A percentile compares a stretch with the other conserved stretches of the same genome.
These are phyloP conservation scores for Botryotinia convoluta DNA, from an alignment of 2,329 filamentous ascomycete species.

Conservation along the genomic window DNA sequence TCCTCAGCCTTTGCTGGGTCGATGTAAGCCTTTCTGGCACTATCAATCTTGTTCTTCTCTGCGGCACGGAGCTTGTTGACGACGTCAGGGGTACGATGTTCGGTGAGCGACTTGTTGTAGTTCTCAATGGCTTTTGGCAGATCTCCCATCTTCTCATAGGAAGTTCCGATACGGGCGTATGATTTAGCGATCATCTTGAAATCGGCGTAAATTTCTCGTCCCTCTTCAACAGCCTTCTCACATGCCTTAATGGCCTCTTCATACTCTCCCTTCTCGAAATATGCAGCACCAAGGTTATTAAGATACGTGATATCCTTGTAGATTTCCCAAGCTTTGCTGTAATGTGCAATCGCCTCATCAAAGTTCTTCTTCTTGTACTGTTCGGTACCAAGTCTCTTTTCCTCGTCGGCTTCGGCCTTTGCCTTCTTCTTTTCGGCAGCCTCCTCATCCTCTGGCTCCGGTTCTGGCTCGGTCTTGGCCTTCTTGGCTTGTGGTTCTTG, in stretches of 20 bases:
- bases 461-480: constrained; percentile 51
- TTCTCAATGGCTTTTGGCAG: constrained; percentile 76
- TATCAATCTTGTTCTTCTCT: constrained; percentile 80
- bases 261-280: constrained; percentile 96
- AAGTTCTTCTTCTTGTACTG: constrained; percentile 99
- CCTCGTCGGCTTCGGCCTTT: constrained; percentile 87
- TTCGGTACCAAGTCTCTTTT: constrained; percentile 91
- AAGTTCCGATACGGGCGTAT: constrained; percentile 91
- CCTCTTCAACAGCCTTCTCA: constrained; percentile 84
- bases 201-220: constrained; percentile 84
- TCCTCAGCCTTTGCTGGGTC: constrained; percentile 91
- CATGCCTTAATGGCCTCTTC: constrained; percentile 83
- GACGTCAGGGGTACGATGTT: constrained; percentile 93
- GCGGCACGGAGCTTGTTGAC: constrained; percentile 87
- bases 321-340: constrained; percentile 89
- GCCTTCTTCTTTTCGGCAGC: constrained; percentile 79
- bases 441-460: constrained; percentile 77
- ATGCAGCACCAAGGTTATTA: constrained; percentile 90
- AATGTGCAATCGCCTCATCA: constrained; percentile 90
- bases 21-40: constrained; percentile 76
- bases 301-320: constrained; percentile 97
- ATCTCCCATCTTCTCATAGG: constrained; percentile 88
- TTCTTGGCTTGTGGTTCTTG: constrained; percentile 49
- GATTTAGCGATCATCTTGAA: constrained; percentile 99
- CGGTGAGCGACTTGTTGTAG: constrained; percentile 91